Conservation (phyloP, 768 basidiomycete species). For the Dentipellis sp. region DNA sequence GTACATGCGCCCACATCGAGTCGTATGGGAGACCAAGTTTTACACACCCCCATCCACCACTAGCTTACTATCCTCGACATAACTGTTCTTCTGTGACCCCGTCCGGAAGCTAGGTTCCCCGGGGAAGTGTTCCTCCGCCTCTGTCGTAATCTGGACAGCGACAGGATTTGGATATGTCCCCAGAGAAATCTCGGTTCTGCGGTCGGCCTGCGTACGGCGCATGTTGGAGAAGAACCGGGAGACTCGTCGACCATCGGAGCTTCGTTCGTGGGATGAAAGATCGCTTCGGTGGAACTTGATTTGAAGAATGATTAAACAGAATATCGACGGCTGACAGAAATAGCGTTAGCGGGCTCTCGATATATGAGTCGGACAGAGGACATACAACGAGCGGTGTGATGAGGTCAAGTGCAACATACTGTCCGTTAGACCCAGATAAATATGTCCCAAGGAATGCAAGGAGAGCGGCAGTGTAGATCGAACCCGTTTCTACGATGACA, state of each 20-base stretch:
- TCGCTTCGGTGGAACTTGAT: not conserved
- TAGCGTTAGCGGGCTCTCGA: not conserved
- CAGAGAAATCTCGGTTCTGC: not conserved
- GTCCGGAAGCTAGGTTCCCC: no score
- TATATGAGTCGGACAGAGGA: not conserved
- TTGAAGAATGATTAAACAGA: not conserved
- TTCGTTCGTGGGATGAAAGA: not conserved
- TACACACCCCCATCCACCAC: no score
- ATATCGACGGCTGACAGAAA: not conserved
- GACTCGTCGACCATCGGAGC: not conserved
- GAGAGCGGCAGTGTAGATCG: not conserved
- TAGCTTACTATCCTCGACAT: no score
- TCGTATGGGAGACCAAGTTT: no score
- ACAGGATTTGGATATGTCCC: not conserved
- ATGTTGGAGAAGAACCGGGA: not conserved
- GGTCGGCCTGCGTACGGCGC: not conserved
- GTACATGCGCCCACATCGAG: no score
- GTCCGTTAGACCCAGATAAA: not conserved
- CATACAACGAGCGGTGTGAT: not conserved
- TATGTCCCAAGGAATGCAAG: not conserved
- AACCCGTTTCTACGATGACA: not conserved
- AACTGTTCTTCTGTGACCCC: no score
- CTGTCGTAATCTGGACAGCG: not conserved
- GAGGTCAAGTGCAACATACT: not conserved
- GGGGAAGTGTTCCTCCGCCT: not conserved